phyloP scores from a whole-genome alignment of 2,329 filamentous ascomycete genomes.

The Scedosporium apiospermum region DNA sequence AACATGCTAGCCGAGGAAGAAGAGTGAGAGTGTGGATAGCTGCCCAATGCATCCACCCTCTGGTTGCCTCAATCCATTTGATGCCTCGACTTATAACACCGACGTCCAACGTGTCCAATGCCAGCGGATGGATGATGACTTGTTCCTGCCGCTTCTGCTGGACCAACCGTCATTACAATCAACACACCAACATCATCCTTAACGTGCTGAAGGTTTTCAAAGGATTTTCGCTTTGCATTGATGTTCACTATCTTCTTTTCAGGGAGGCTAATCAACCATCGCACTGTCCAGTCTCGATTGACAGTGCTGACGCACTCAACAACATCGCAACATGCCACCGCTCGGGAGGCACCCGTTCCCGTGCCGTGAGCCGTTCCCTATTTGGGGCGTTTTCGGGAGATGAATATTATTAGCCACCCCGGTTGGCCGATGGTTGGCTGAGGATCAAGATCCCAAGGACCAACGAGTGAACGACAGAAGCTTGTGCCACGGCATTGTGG shows the following conservation, averaged over 20 bases:
- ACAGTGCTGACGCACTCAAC: not conserved
- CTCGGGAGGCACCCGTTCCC: not conserved
- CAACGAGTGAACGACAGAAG: not conserved
- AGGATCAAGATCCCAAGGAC: not conserved
- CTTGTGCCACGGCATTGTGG: not conserved
- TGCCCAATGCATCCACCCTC: conserved; percentile 1
- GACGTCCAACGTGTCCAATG: not conserved
- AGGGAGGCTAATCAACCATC: not conserved
- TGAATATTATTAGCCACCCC: not conserved
- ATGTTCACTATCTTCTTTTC: not conserved
- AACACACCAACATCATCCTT: not conserved
- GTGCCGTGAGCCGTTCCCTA: not conserved
- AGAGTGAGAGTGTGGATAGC: not conserved
- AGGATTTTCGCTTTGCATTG: not conserved
- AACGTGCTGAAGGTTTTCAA: not conserved
- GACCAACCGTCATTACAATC: not conserved
- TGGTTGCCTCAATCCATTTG: not conserved
- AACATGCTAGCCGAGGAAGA: not conserved
- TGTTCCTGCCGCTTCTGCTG: not conserved
- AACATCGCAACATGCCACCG: not conserved
- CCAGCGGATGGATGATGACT: conserved; percentile 1
- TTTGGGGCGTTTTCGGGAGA: not conserved
- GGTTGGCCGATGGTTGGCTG: not conserved
- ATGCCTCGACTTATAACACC: not conserved
- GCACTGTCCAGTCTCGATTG: not conserved